Percentiles rank a stretch among this genome's conserved stretches.
Conservation (phyloP, 1,139 yeast species). For the Suhomyces bokatorum region DNA sequence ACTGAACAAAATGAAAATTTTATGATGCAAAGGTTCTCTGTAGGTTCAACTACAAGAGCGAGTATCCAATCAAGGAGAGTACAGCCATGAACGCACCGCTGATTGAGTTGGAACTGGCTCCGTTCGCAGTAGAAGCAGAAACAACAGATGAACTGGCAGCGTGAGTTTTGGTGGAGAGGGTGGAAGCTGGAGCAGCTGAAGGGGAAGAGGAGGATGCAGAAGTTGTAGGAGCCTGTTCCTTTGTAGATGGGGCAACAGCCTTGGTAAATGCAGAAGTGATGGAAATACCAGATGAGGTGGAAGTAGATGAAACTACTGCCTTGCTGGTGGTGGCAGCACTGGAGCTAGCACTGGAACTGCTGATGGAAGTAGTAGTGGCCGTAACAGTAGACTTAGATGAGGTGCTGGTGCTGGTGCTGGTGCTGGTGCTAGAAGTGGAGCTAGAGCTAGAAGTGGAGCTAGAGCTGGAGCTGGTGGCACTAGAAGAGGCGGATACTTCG, state of each 20-base stretch:
- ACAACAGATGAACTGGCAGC: slow-evolving; percentile 5
- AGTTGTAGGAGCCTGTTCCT: not conserved
- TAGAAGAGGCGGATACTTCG: slow-evolving; percentile 1
- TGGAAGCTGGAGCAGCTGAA: slow-evolving; percentile 7
- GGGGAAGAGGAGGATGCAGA: slow-evolving; percentile 8
- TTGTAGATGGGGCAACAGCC: too few relatives aligned
- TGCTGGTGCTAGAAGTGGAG: slow-evolving; percentile 1
- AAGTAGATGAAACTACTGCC: not conserved
- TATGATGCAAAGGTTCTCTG: slow-evolving; percentile 1
- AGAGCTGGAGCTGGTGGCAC: slow-evolving; percentile 8
- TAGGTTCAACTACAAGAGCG: slow-evolving; percentile 4
- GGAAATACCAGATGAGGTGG: not conserved
- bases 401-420: slow-evolving; percentile 7
- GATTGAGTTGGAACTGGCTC: slow-evolving; percentile 4
- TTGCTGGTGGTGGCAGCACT: slow-evolving; percentile 5
- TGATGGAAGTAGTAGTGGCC: slow-evolving; percentile 1
- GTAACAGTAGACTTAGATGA: not conserved
- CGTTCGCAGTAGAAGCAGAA: slow-evolving; percentile 5
- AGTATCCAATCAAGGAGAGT: slow-evolving; percentile 11
- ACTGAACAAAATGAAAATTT: not conserved
- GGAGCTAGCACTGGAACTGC: slow-evolving; percentile 5
- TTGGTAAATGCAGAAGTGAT: too few relatives aligned
- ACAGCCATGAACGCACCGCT: slow-evolving; percentile 12
- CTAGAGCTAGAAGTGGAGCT: slow-evolving; percentile 3
- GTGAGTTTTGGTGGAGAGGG: slow-evolving; percentile 5